Evolutionary conservation across 768 basidiomycete species (phyloP).

Genomic region (Boletellus ananas): DNA sequence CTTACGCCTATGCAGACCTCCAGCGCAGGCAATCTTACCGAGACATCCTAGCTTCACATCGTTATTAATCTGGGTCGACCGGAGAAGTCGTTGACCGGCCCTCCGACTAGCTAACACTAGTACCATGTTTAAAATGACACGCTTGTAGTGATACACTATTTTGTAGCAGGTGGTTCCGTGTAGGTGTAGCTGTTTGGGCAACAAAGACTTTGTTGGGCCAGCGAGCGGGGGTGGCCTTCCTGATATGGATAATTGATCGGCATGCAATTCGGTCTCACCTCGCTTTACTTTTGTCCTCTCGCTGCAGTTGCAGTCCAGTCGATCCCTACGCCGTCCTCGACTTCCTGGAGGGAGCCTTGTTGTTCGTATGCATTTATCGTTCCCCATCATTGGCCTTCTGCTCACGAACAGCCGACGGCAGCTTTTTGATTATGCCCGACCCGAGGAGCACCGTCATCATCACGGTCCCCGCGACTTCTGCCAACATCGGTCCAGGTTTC

Average conservation of each 20-base stretch:
- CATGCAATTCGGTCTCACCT: not conserved
- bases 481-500: conserved; percentile 98
- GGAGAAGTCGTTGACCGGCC: conserved; percentile 15
- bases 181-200: too few relatives aligned
- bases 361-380: conserved; percentile 6
- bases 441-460: conserved; percentile 52
- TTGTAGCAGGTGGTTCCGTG: not conserved
- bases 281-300: not conserved
- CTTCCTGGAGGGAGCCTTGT: not conserved
- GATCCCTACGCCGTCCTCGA: not conserved
- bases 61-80: not conserved
- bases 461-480: conserved; percentile 92
- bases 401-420: not conserved
- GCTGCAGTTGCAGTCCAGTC: not conserved
- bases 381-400: too few relatives aligned
- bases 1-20: not conserved
- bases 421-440: conserved; percentile 19
- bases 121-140: not conserved
- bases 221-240: not conserved
- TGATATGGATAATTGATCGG: conserved; percentile 14
- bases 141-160: conserved; percentile 14
- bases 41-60: conserved; percentile 2
- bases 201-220: too few relatives aligned
- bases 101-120: not conserved
- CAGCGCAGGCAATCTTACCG: not conserved